Percentiles rank a stretch among this genome's conserved stretches.
Evolutionary conservation across 192 early-diverging fungal species (phyloP).

Genomic region (Linnemannia schmuckeri): DNA sequence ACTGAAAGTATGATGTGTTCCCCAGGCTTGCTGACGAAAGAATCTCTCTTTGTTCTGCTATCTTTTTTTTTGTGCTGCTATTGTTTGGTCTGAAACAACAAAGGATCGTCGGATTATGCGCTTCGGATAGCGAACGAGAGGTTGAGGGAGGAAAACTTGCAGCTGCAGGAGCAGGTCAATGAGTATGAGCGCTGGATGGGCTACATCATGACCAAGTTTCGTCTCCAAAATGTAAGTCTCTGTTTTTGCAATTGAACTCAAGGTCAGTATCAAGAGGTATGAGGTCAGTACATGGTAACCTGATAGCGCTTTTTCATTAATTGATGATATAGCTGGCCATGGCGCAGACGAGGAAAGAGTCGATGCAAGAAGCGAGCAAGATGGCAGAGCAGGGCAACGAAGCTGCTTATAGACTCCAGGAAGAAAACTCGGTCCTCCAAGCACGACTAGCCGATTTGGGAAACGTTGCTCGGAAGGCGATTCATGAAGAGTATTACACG

Average conservation of each 20-base stretch:
- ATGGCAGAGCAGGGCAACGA: constrained; percentile 53
- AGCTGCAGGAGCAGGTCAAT: constrained; percentile 42
- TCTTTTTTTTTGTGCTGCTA: too few relatives aligned
- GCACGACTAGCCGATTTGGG: constrained; percentile 35
- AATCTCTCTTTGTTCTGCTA: too few relatives aligned
- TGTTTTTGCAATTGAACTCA: not conserved
- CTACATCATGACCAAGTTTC: constrained; percentile 51
- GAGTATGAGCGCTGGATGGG: constrained; percentile 52
- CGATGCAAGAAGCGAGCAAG: constrained; percentile 48
- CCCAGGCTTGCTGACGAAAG: too few relatives aligned
- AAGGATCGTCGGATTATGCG: constrained; percentile 10
- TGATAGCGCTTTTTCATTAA: not conserved
- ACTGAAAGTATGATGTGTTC: too few relatives aligned
- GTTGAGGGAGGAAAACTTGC: constrained; percentile 34
- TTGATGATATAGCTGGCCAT: constrained; percentile 35
- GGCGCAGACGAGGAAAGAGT: constrained; percentile 44
- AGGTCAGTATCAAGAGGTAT: not conserved
- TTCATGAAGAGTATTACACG: constrained; percentile 45
- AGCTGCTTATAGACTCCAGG: constrained; percentile 27
- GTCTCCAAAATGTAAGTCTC: constrained; percentile 46
- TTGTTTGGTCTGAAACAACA: not conserved
- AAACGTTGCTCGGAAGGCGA: constrained; percentile 31
- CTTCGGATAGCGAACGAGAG: constrained; percentile 48
- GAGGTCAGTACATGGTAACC: not conserved
- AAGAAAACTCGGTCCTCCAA: constrained; percentile 41